Conservation (phyloP, 2,329 filamentous ascomycete genomes). For the Alternaria infectoria region DNA sequence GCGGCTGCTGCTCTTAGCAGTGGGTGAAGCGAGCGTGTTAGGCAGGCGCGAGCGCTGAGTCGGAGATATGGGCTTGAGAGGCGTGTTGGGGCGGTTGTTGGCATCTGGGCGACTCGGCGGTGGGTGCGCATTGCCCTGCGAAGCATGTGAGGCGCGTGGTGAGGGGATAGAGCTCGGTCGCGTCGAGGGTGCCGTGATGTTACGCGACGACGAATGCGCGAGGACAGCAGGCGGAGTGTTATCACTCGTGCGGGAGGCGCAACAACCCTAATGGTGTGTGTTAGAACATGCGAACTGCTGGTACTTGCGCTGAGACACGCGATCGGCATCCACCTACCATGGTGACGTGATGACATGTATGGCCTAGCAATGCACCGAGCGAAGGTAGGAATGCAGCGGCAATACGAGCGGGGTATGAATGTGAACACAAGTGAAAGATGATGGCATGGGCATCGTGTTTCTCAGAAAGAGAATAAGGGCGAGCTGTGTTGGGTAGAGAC, state of each 20-base stretch:
- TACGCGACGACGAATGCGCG: constrained; percentile 32
- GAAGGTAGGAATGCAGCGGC: background rate
- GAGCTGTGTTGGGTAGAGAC: background rate
- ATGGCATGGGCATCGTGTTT: constrained; percentile 13
- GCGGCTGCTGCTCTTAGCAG: constrained; percentile 25
- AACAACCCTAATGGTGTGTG: constrained; percentile 26
- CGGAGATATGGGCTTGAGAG: constrained; percentile 32
- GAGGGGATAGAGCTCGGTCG: constrained; percentile 23
- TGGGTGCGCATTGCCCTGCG: constrained; percentile 13
- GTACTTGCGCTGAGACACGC: background rate
- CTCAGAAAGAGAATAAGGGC: background rate
- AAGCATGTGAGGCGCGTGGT: constrained; percentile 29
- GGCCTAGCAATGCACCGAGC: constrained; percentile 4
- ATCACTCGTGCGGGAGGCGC: constrained; percentile 19
- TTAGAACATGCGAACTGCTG: constrained; percentile 5
- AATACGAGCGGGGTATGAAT: background rate
- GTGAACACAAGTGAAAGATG: background rate
- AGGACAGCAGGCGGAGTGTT: constrained; percentile 8
- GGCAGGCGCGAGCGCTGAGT: constrained; percentile 38
- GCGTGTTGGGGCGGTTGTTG: constrained; percentile 33
- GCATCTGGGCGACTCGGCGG: constrained; percentile 11
- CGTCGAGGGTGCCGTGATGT: constrained; percentile 38
- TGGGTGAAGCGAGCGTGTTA: constrained; percentile 30
- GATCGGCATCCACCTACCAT: constrained; percentile 18
- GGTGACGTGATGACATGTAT: constrained; percentile 8